A percentile compares a stretch with the other conserved stretches of the same genome.
These are phyloP conservation scores for Pinus taeda DNA, from an alignment of 75 land plant genomes.

Conservation along the genomic window DNA sequence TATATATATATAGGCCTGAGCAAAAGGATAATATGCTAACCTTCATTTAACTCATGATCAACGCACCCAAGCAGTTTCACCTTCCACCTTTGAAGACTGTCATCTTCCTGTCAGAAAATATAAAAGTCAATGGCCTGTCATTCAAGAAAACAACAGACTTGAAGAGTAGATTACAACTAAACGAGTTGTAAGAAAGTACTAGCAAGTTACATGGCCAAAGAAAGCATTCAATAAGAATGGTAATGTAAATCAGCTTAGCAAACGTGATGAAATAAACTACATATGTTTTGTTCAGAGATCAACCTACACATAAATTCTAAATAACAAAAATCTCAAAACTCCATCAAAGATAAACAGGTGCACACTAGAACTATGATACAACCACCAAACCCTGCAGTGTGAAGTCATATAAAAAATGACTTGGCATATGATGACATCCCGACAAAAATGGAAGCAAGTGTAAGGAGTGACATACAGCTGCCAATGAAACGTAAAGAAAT, in stretches of 20 bases:
- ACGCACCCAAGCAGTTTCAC: neutral
- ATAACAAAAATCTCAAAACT: neutral
- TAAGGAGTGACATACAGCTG: no score
- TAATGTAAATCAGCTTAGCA: neutral
- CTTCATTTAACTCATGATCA: neutral
- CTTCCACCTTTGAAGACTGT: slow-evolving; percentile 11
- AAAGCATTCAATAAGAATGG: neutral
- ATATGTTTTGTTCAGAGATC: neutral
- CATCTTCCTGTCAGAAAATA: slow-evolving; percentile 2
- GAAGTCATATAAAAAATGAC: neutral
- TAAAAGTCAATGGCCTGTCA: neutral
- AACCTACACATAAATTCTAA: no score
- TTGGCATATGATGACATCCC: neutral
- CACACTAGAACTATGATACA: neutral
- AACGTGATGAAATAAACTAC: neutral
- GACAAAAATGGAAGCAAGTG: no score
- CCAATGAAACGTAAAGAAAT: no score
- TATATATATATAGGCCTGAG: neutral
- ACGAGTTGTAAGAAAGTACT: neutral
- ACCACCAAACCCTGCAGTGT: neutral
- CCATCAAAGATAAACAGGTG: neutral
- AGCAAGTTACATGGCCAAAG: neutral
- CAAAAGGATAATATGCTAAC: neutral
- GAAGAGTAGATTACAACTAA: no score
- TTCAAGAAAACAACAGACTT: neutral